Conservation (phyloP, 345 rosid genomes). For the Hibiscus mutabilis region DNA sequence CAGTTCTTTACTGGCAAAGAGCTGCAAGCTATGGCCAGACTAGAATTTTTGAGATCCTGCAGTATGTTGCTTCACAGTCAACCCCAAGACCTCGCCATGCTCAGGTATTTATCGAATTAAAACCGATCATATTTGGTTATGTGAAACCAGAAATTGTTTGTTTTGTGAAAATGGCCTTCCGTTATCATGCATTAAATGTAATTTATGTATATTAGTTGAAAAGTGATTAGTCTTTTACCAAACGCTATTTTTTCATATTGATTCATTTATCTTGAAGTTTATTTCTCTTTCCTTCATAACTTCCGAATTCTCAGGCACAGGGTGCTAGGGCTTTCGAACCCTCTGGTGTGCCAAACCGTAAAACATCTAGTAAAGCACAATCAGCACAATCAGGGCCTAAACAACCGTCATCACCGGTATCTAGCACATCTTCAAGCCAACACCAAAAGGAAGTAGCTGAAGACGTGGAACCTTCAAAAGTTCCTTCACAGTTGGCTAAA, state of each 20-base stretch:
- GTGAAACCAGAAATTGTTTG: neutral
- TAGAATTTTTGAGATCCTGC: neutral
- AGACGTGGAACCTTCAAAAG: neutral
- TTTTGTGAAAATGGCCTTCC: neutral
- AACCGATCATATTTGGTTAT: neutral
- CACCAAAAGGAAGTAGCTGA: neutral
- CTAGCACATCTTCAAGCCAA: neutral
- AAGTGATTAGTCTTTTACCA: neutral
- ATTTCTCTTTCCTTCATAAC: neutral
- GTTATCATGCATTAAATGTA: neutral
- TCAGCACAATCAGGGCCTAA: neutral
- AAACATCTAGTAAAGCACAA: neutral
- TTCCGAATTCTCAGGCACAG: neutral
- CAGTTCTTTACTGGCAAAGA: neutral
- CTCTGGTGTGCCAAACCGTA: neutral
- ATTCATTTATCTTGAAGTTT: neutral
- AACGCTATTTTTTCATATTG: neutral
- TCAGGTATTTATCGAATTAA: neutral
- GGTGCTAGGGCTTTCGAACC: neutral
- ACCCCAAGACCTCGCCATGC: neutral
- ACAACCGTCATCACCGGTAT: neutral
- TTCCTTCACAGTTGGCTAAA: constrained; percentile 26
- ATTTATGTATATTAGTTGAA: neutral
- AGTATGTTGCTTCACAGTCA: neutral
- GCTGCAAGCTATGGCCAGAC: neutral